A percentile compares a stretch with the other conserved stretches of the same genome.
These are phyloP conservation scores for Escovopsis sp. DNA, from an alignment of 2,329 filamentous ascomycete genomes.

Conservation along the genomic window DNA sequence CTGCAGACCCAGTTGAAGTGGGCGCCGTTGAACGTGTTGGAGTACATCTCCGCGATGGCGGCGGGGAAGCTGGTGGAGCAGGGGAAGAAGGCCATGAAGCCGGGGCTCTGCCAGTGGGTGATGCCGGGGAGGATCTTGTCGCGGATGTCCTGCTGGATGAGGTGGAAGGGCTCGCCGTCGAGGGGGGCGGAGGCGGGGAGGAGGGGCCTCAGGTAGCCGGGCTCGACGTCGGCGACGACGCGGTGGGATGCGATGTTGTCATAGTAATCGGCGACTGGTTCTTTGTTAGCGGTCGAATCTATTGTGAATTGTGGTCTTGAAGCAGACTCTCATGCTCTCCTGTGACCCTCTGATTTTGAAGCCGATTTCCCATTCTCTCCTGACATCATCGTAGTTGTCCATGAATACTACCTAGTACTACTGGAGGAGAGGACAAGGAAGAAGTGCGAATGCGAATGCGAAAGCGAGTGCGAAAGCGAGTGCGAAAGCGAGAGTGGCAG, in stretches of 20 bases:
- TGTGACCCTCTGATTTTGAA: too few relatives aligned
- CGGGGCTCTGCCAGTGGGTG: constrained; percentile 88
- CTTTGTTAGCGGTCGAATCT: not conserved
- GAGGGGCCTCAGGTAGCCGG: constrained; percentile 72
- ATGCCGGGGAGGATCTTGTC: constrained; percentile 79
- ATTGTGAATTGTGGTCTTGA: too few relatives aligned
- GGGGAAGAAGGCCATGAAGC: constrained; percentile 94
- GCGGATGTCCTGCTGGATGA: constrained; percentile 74
- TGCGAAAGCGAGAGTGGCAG: not conserved
- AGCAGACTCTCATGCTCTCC: too few relatives aligned
- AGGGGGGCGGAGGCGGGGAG: constrained; percentile 54
- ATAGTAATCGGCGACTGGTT: constrained; percentile 68
- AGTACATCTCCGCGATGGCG: constrained; percentile 88
- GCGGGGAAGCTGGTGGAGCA: constrained; percentile 68
- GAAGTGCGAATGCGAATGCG: too few relatives aligned
- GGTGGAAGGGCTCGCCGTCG: constrained; percentile 57
- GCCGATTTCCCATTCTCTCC: too few relatives aligned
- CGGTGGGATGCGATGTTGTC: constrained; percentile 54
- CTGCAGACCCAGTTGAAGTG: constrained; percentile 97
- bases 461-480: too few relatives aligned
- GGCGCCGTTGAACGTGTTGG: constrained; percentile 71
- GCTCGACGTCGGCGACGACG: constrained; percentile 64
- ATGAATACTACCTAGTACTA: too few relatives aligned
- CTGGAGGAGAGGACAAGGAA: not conserved
- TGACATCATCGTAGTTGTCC: too few relatives aligned